Base-by-base conservation (phyloP, 2,329 filamentous ascomycete species). In the Aspergillus niger region DNA sequence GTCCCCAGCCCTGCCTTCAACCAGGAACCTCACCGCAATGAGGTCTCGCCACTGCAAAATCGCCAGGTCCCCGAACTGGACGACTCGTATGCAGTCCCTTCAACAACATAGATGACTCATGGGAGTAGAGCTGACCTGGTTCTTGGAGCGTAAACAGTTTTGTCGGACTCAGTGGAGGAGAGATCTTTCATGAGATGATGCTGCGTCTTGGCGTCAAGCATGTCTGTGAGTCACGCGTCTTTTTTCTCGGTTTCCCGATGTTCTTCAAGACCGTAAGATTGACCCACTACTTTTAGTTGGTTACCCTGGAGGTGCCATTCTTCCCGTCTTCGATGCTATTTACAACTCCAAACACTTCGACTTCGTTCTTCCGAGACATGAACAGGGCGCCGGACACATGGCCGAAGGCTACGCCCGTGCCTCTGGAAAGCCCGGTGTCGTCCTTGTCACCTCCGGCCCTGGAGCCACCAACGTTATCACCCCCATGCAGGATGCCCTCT, bases 111-210 rank as follows among this genome's bases (percentile, higher is more conserved):
- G 11, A 22, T 32, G 13, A 26, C 17, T 41, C 7, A 30, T 44
- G 17, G 24, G 41, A 43, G 53, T 52, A 53, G 30, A 30, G n/a
- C 62, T 67, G 51, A 66, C 56, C 28, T 36, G 26, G 22, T 55
- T 47, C 7, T 20, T 44, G n/a, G 8, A 48, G 10, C 13, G 38
- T 30, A 55, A 55, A 58, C 67, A 91, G 89, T 62, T 96, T 98
- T 78, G 92, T 98, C 73, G 94, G 94, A 65, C 94, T 93, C 84
- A 96, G 88, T 53, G 94, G 95, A 74, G 95, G 95, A 74, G 89
- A 97, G 79, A 97, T 98, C 70, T 97, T 98, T 79, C 93, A 98
- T 78, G 94, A 98, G 81, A 98, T 98, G 94, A 97, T 99, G 93
- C 84, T 96, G 63, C 86, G 94, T 73, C 91, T 94, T 70, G 86